phyloP scores from a whole-genome alignment of 805 yeast species.

The Kregervanrija fluxuum region DNA sequence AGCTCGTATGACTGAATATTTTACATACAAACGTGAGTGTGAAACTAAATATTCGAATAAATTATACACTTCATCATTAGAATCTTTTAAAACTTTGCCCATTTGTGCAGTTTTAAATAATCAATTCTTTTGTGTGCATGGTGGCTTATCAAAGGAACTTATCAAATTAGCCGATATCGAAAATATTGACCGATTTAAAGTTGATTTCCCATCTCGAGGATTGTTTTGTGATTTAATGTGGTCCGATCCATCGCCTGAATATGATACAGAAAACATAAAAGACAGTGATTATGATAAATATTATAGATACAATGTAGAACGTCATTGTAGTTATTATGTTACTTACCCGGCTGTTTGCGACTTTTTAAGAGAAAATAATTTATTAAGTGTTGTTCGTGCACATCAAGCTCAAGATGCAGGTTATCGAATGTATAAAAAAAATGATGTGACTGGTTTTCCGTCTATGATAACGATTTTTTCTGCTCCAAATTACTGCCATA shows the following conservation, averaged over 20 bases:
- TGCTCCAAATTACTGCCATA: constrained; percentile 90
- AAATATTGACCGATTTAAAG: constrained; percentile 62
- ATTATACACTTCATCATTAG: constrained; percentile 66
- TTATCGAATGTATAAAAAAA: constrained; percentile 83
- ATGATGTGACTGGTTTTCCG: constrained; percentile 81
- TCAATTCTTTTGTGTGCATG: constrained; percentile 93
- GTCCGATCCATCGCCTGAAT: constrained; percentile 91
- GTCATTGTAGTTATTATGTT: constrained; percentile 89
- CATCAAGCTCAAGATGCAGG: constrained; percentile 98
- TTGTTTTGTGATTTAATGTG: constrained; percentile 89
- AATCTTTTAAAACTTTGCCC: constrained; percentile 80
- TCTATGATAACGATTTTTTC: constrained; percentile 83
- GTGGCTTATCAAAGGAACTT: constrained; percentile 87
- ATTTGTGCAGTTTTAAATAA: constrained; percentile 83
- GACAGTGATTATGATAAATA: constrained; percentile 29
- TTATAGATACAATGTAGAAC: constrained; percentile 61
- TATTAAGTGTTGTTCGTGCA: constrained; percentile 81
- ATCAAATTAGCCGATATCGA: constrained; percentile 60
- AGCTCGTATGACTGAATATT: constrained; percentile 85
- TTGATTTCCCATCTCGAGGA: constrained; percentile 87
- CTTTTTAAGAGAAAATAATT: constrained; percentile 69
- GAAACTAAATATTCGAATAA: constrained; percentile 65
- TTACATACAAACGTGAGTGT: constrained; percentile 89
- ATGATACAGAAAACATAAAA: constrained; percentile 40
- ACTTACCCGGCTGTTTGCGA: constrained; percentile 74